Percentiles rank a stretch among this genome's conserved stretches.
Conservation (phyloP, 2,329 filamentous ascomycete genomes). For the Hypomyces rosellus region DNA sequence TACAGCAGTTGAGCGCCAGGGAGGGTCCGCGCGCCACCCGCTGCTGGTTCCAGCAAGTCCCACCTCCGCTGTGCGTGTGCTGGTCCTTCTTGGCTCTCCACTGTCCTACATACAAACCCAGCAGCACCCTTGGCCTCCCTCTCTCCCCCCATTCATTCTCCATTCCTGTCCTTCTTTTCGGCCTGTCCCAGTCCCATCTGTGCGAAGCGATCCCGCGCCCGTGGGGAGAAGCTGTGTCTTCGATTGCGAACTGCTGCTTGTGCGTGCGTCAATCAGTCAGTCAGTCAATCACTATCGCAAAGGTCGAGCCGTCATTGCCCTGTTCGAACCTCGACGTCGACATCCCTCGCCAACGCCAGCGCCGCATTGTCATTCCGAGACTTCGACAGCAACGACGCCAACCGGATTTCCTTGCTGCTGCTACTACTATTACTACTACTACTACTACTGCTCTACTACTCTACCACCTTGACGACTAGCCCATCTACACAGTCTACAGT, state of each 20-base stretch:
- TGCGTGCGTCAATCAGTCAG: too few relatives aligned
- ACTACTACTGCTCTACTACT: too few relatives aligned
- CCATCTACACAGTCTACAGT: too few relatives aligned
- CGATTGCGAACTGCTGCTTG: conserved; percentile 8
- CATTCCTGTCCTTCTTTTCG: conserved; percentile 12
- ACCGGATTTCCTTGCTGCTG: too few relatives aligned
- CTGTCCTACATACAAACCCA: conserved; percentile 16
- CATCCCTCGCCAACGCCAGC: too few relatives aligned
- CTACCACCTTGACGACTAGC: too few relatives aligned
- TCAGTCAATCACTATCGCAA: background rate
- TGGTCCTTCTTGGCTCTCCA: conserved; percentile 10
- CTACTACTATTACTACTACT: too few relatives aligned
- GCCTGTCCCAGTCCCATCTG: conserved; percentile 6
- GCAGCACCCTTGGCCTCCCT: conserved; percentile 6
- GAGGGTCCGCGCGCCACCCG: conserved; percentile 12
- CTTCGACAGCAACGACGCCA: too few relatives aligned
- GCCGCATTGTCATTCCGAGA: too few relatives aligned
- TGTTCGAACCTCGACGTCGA: background rate
- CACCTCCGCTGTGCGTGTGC: conserved; percentile 8
- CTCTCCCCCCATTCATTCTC: conserved; percentile 12
- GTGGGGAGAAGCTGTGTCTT: conserved; percentile 11
- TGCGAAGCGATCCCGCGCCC: conserved; percentile 11
- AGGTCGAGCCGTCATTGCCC: background rate
- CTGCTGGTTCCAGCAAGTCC: conserved; percentile 11
- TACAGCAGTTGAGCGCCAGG: background rate